Conservation (phyloP, 768 basidiomycete genomes). For the Lactifluus rugatus region DNA sequence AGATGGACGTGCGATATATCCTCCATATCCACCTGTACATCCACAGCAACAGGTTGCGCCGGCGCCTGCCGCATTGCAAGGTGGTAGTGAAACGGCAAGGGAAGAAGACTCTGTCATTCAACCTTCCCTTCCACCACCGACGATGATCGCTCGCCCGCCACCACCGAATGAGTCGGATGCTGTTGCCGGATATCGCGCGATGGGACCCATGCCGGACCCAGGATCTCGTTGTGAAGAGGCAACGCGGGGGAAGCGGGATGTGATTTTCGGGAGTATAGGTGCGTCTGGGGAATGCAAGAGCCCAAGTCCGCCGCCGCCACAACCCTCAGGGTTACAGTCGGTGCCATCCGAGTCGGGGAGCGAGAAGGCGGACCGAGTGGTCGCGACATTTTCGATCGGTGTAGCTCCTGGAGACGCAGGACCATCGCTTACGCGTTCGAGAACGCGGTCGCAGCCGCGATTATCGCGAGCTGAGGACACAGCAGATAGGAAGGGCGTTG, state of each 20-base stretch:
- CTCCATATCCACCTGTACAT: constrained; percentile 14
- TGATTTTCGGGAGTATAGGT: constrained; percentile 20
- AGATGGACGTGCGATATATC: constrained; percentile 6
- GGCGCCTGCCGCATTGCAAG: not conserved
- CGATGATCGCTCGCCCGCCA: constrained; percentile 26
- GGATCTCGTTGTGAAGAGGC: not conserved
- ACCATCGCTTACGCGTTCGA: constrained; percentile 25
- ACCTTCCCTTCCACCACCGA: constrained; percentile 24
- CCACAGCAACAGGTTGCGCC: constrained; percentile 1
- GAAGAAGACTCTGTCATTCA: constrained; percentile 7
- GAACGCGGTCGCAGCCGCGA: constrained; percentile 24
- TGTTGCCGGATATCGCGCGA: constrained; percentile 29
- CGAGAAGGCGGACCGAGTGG: constrained; percentile 25
- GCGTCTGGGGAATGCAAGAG: constrained; percentile 11
- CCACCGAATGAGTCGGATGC: constrained; percentile 29
- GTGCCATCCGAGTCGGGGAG: not conserved
- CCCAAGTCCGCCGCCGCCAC: constrained; percentile 22
- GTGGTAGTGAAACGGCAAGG: not conserved
- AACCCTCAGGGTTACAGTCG: not conserved
- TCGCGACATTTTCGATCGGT: constrained; percentile 38
- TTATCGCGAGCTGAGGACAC: not conserved
- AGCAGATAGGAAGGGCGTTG: not conserved
- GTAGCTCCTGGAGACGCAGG: constrained; percentile 31
- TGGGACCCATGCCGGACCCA: constrained; percentile 18
- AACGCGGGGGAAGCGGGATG: constrained; percentile 5